Evolutionary conservation across 768 basidiomycete species (phyloP), one percentile per base, ranked within the genome.

Genomic region (Leccinum rimulosum): DNA sequence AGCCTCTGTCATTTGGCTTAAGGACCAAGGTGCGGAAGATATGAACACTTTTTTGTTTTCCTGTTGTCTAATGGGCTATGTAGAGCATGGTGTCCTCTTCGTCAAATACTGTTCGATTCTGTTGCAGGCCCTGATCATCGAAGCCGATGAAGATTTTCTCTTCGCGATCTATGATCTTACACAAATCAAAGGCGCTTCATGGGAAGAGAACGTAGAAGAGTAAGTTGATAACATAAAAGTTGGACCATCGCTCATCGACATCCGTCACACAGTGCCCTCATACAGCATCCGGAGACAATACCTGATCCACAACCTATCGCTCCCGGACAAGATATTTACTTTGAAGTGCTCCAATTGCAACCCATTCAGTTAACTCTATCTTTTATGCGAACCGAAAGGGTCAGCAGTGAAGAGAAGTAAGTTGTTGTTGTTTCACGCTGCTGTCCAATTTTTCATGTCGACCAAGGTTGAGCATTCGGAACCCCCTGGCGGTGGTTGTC

Each of bases 41-140:
- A 36, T 43, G 14, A 25, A 6, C 28, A n/a, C 15, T 43, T 7
- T 40, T 17, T 2, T 40, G 51, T 45, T 17, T 17, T 19, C 12
- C 14, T 56, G 22, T 45, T 11, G 19, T 45, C 50, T 53, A 4
- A 63, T 4, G 6, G 5, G 15, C 14, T 50, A 52, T 12, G 45
- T 55, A 99, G 97, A 89, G n/a, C 97, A 98, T 64, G 97, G 97
- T 17, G 97, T 99, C 9, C 74, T 93, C n/a, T 98, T 97, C 72
- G 82, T 99, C 77, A 98, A 98, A 75, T 98, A 98, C 68, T 96
- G 93, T 55, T 95, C 95, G 2, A 83, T 98, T 54, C 76, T 99
- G 14, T 77, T 99, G 15, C 97, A 99, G 70, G 92, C 95, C 3
- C 78, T 98, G 73, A 97, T 94, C 0, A 86, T 99, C 15, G 95